phyloP scores from a whole-genome alignment of 345 rosid species.

The Pistacia integerrima region DNA sequence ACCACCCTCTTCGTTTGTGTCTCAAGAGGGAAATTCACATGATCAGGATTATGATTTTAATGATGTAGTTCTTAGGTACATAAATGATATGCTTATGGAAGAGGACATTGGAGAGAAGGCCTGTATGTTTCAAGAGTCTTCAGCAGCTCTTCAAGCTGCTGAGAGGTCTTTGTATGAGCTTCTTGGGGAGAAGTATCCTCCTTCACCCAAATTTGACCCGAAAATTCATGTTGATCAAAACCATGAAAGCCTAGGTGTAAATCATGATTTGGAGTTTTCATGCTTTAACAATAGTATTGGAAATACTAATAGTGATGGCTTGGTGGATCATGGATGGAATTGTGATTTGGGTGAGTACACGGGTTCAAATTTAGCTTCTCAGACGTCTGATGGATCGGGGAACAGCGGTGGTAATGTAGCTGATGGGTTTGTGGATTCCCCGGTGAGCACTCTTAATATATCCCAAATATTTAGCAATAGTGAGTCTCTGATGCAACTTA shows the following conservation, averaged over 20 bases:
- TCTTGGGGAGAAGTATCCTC: conserved; percentile 59
- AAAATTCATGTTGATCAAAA: conserved; percentile 14
- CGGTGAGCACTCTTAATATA: conserved; percentile 34
- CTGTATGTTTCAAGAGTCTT: conserved; percentile 55
- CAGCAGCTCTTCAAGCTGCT: conserved; percentile 60
- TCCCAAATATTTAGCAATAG: conserved; percentile 42
- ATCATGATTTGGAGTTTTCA: conserved; percentile 16
- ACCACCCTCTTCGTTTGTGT: neutral
- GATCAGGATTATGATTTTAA: conserved; percentile 53
- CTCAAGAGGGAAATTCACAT: conserved; percentile 30
- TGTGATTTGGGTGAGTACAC: conserved; percentile 26
- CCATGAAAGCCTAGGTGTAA: conserved; percentile 22
- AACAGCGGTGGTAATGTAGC: conserved; percentile 21
- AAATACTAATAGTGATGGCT: conserved; percentile 14
- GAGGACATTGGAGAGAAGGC: conserved; percentile 63
- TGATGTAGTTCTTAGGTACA: conserved; percentile 58
- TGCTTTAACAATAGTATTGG: conserved; percentile 14
- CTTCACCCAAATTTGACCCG: conserved; percentile 21
- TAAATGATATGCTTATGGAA: conserved; percentile 62
- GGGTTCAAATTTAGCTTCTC: conserved; percentile 23
- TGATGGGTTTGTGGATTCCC: conserved; percentile 53
- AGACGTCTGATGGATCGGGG: conserved; percentile 31
- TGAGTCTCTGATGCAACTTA: conserved; percentile 54
- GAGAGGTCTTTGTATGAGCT: conserved; percentile 64
- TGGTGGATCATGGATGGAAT: conserved; percentile 21